phyloP scores from a whole-genome alignment of 306 rosid genomes.

The Trichosanthes cucumerina region DNA sequence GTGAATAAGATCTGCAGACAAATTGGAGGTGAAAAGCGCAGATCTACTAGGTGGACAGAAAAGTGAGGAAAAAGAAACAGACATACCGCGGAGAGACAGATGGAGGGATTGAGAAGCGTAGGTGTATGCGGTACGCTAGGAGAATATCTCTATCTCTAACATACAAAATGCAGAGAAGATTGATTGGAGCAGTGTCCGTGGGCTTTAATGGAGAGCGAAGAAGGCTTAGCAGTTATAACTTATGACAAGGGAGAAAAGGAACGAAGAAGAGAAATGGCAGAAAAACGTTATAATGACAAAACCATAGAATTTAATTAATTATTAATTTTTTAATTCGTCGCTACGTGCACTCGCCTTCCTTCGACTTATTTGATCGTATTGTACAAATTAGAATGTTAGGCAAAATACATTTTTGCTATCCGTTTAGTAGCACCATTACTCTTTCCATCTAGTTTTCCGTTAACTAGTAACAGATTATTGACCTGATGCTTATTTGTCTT shows the following conservation, averaged over 20 bases:
- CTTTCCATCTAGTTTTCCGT: no score
- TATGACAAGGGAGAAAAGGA: not conserved
- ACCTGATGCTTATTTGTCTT: no score
- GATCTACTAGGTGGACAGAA: not conserved
- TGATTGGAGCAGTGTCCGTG: conserved; percentile 4
- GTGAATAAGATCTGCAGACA: conserved; percentile 6
- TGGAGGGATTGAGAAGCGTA: not conserved
- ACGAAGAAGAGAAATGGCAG: not conserved
- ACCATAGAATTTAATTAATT: not conserved
- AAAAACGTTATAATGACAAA: not conserved
- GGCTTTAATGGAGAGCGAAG: not conserved
- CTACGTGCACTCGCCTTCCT: not conserved
- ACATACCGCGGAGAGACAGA: not conserved
- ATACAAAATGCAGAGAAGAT: not conserved
- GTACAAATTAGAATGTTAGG: not conserved
- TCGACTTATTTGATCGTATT: not conserved
- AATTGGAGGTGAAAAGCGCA: not conserved
- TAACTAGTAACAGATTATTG: no score
- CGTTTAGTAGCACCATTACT: no score
- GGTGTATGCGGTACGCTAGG: not conserved
- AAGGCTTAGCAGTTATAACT: not conserved
- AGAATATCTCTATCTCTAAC: not conserved
- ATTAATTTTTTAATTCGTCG: not conserved
- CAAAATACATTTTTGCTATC: no score
- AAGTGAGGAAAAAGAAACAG: not conserved